Evolutionary conservation across 495 filamentous ascomycete species (phyloP).

Genomic region (Hypoxylon fragiforme): DNA sequence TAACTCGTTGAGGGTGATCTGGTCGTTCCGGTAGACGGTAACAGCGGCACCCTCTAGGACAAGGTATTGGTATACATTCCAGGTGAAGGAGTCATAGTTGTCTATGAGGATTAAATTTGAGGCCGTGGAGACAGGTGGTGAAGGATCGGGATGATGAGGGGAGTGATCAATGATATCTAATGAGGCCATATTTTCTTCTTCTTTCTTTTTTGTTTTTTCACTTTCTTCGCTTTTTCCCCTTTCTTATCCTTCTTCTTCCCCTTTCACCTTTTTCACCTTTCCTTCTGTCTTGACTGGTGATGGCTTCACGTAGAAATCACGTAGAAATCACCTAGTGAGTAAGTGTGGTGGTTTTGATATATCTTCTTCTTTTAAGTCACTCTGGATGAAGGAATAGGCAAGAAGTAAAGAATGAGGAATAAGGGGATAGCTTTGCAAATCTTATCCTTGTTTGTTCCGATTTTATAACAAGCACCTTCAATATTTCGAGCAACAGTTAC

Average conservation of each 20-base stretch:
- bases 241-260: neutral
- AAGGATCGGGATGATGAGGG: conserved; percentile 74
- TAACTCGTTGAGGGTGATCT: conserved; percentile 82
- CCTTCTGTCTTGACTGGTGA: no score
- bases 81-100: conserved; percentile 99
- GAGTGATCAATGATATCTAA: conserved; percentile 77
- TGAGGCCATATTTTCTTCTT: conserved; percentile 45
- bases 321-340: no score
- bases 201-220: neutral
- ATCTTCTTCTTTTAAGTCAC: no score
- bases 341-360: no score
- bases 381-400: no score
- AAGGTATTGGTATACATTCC: conserved; percentile 98
- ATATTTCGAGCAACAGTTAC: no score
- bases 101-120: conserved; percentile 94
- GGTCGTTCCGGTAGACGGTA: conserved; percentile 87
- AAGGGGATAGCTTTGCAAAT: no score
- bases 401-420: no score
- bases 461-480: no score
- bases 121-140: conserved; percentile 69
- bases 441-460: no score
- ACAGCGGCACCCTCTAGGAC: conserved; percentile 90
- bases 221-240: neutral
- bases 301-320: no score
- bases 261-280: conserved; percentile 11